Conservation (phyloP, 2,329 filamentous ascomycete species). For the Huntiella moniliformis region DNA sequence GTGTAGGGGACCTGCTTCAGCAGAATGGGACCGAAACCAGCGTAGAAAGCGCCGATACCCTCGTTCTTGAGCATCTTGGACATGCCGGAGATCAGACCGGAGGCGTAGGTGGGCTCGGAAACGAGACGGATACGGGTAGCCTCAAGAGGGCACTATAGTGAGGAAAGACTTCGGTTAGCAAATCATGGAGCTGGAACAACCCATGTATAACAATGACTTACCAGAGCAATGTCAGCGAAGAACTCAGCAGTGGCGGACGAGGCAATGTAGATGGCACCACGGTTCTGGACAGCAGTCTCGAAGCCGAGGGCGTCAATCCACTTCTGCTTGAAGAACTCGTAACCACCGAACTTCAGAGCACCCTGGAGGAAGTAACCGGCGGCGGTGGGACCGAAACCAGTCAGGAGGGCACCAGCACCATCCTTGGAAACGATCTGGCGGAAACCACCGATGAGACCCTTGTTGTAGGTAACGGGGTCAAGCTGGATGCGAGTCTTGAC, state of each 20-base stretch:
- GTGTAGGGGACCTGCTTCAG: conserved; percentile 85
- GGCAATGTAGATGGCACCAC: conserved; percentile 63
- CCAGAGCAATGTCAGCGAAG: conserved; percentile 59
- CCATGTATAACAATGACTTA: background rate
- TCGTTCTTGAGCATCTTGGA: conserved; percentile 67
- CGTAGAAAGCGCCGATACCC: conserved; percentile 75
- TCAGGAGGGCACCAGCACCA: conserved; percentile 71
- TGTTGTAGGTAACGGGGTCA: conserved; percentile 77
- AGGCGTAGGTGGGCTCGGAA: conserved; percentile 70
- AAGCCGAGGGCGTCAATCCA: conserved; percentile 62
- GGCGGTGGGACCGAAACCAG: conserved; percentile 67
- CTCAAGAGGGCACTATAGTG: conserved; percentile 54
- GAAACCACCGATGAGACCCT: conserved; percentile 71
- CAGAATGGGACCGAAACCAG: conserved; percentile 71
- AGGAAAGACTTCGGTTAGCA: background rate
- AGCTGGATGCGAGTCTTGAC: conserved; percentile 95
- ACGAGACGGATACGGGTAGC: conserved; percentile 88
- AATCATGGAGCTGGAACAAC: background rate
- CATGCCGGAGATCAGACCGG: conserved; percentile 61
- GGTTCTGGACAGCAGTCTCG: conserved; percentile 60
- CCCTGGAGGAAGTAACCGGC: conserved; percentile 90
- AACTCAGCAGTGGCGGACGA: conserved; percentile 47
- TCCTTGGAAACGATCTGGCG: conserved; percentile 67
- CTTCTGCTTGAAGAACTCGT: conserved; percentile 94
- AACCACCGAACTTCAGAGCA: conserved; percentile 60